Evolutionary conservation across 2,329 filamentous ascomycete species (phyloP).

Genomic region (Gremmenia infestans): DNA sequence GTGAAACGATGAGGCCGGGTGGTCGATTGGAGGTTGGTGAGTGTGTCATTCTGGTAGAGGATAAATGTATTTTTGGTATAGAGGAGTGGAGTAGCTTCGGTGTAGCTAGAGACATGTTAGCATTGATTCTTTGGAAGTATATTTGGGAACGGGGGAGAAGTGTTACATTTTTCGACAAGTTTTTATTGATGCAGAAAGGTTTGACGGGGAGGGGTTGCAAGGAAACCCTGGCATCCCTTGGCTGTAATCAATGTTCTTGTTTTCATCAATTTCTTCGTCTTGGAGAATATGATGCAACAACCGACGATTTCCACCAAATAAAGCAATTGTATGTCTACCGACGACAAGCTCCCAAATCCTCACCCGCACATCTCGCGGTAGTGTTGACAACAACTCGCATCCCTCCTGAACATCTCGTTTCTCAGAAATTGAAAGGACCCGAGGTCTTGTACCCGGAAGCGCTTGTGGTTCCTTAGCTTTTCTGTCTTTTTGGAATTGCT

Average conservation of each 20-base stretch:
- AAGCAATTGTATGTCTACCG: not conserved
- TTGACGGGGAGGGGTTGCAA: not conserved
- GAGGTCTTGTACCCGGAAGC: no score
- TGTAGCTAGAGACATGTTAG: not conserved
- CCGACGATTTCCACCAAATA: not conserved
- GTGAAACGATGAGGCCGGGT: not conserved
- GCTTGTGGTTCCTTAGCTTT: no score
- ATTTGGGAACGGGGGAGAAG: not conserved
- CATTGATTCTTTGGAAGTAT: not conserved
- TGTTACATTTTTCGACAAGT: not conserved
- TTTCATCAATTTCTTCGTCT: not conserved
- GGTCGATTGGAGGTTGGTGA: not conserved
- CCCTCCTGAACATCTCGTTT: not conserved
- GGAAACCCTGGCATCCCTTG: not conserved
- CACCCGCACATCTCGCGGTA: not conserved
- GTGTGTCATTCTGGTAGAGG: not conserved
- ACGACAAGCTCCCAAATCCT: not conserved
- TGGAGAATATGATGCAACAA: not conserved
- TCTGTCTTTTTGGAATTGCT: no score
- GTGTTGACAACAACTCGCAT: not conserved
- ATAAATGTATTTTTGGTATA: not conserved
- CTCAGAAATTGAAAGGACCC: no score
- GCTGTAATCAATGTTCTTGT: no score
- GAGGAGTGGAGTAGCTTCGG: not conserved
- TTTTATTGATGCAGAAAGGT: not conserved